phyloP scores from a whole-genome alignment of 108 stramenopile species.

The Skeletonema costatum region DNA sequence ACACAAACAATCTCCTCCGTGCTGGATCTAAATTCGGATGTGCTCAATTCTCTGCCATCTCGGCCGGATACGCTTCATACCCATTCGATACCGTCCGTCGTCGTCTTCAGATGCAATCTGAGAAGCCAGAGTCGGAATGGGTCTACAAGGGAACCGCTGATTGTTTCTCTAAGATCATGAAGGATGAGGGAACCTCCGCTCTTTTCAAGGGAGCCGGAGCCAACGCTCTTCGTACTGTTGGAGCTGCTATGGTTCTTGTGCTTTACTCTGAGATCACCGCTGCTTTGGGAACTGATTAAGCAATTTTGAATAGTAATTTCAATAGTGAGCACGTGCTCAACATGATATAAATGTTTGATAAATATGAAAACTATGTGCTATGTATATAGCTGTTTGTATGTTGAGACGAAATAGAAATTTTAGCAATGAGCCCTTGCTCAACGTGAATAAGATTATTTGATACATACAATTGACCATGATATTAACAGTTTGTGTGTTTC shows the following conservation, averaged over 20 bases:
- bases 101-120: slow-evolving; percentile 99
- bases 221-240: slow-evolving; percentile 98
- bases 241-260: slow-evolving; percentile 96
- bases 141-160: slow-evolving; percentile 95
- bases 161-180: slow-evolving; percentile 95
- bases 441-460: too few species aligned
- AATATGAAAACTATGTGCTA: neutral
- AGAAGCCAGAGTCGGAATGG: slow-evolving; percentile 95
- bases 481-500: too few species aligned
- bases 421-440: too few species aligned
- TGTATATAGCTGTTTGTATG: too few species aligned
- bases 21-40: slow-evolving; percentile 94
- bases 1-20: slow-evolving; percentile 80
- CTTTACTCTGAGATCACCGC: slow-evolving; percentile 98
- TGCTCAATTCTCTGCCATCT: slow-evolving; percentile 94
- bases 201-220: slow-evolving; percentile 99
- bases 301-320: slow-evolving; percentile 8
- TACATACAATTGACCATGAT: too few species aligned
- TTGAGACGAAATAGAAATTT: too few species aligned
- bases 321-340: neutral
- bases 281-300: slow-evolving; percentile 51
- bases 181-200: slow-evolving; percentile 91
- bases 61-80: slow-evolving; percentile 97
- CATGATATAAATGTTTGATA: slow-evolving; percentile 16
- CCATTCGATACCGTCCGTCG: slow-evolving; percentile 99